A percentile compares a stretch with the other conserved stretches of the same genome.
phyloP scores from a whole-genome alignment of 495 filamentous ascomycete species.

The Penicilliopsis zonata region DNA sequence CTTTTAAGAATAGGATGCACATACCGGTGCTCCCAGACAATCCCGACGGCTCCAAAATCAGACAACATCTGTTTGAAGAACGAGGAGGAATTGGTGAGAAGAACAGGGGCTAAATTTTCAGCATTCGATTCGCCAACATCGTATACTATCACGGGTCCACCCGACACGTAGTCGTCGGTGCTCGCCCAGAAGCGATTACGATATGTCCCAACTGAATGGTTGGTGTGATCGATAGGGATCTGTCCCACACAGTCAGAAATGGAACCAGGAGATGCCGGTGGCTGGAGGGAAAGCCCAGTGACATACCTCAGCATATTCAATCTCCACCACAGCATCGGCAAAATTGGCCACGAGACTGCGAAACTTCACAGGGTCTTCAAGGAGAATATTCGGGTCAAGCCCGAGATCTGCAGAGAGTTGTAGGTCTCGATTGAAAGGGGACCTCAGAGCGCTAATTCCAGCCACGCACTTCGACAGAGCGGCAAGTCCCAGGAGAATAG shows the following conservation, averaged over 20 bases:
- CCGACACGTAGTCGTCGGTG: conserved; percentile 32
- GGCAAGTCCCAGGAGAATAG: not conserved
- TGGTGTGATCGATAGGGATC: conserved; percentile 35
- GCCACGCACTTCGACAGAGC: not conserved
- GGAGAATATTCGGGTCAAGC: conserved; percentile 3
- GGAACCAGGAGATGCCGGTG: not conserved
- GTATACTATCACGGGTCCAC: conserved; percentile 42
- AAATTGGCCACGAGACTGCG: conserved; percentile 2
- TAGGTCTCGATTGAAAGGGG: not conserved
- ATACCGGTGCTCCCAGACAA: conserved; percentile 48
- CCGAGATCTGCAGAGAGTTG: not conserved
- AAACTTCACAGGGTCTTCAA: conserved; percentile 1
- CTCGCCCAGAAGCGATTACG: conserved; percentile 44
- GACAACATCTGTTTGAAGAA: conserved; percentile 32
- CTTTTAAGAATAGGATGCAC: conserved; percentile 1
- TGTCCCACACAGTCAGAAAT: conserved; percentile 7
- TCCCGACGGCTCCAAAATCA: conserved; percentile 39
- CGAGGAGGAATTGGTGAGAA: conserved; percentile 24
- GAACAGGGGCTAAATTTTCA: conserved; percentile 8
- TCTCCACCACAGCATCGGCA: not conserved
- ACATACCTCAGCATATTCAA: conserved; percentile 1
- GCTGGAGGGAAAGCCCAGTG: not conserved
- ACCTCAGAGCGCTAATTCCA: not conserved
- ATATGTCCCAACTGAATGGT: conserved; percentile 32
- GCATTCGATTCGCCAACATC: conserved; percentile 38